Evolutionary conservation across 768 basidiomycete species (phyloP).

Genomic region (Psilocybe sp.): DNA sequence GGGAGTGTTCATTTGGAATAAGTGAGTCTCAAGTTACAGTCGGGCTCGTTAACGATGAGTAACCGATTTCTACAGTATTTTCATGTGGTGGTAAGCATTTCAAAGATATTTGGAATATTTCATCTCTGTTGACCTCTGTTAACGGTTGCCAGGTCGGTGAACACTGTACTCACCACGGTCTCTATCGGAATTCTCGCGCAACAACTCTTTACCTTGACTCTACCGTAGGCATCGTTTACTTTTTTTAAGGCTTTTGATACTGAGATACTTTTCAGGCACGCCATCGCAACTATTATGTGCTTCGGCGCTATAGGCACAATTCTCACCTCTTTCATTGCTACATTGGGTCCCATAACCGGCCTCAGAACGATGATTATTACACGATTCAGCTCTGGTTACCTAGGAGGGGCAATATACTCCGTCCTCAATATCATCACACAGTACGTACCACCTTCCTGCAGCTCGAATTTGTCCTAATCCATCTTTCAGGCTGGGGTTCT

Average conservation of each 20-base stretch:
- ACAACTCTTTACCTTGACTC: conserved; percentile 11
- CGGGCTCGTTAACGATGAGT: neutral
- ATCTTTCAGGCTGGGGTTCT: conserved; percentile 10
- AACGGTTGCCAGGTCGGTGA: conserved; percentile 10
- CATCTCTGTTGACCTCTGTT: neutral
- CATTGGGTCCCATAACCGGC: conserved; percentile 13
- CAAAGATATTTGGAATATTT: no score
- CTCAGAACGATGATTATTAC: conserved; percentile 16
- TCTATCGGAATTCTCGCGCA: conserved; percentile 14
- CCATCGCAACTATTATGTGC: conserved; percentile 13
- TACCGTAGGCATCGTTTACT: conserved; percentile 5
- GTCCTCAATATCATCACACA: conserved; percentile 16
- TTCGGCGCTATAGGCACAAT: conserved; percentile 14
- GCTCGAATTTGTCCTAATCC: neutral
- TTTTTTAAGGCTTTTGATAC: neutral
- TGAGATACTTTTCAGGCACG: neutral
- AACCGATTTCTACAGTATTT: conserved; percentile 5
- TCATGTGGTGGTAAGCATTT: conserved; percentile 15
- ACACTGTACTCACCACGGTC: conserved; percentile 14
- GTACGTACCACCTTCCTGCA: neutral
- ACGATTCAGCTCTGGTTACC: conserved; percentile 15
- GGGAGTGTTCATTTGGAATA: conserved; percentile 14
- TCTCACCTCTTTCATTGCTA: conserved; percentile 13
- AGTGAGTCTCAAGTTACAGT: conserved; percentile 1
- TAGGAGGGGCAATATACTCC: conserved; percentile 15